Evolutionary conservation across 148 eudicot genomes (phyloP).

Genomic region (Fagopyrum esculentum): DNA sequence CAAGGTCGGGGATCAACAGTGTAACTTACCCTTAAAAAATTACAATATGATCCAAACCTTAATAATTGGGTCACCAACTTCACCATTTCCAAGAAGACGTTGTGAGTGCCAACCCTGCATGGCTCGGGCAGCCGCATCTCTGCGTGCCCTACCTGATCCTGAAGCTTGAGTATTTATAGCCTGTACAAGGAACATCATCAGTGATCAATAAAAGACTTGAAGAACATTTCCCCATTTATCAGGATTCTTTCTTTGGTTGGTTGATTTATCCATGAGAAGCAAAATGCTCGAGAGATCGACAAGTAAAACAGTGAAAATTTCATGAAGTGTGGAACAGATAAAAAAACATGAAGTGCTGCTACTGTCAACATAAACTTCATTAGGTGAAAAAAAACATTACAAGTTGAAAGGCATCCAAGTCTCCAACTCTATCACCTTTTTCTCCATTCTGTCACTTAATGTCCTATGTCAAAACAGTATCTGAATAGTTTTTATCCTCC

Average conservation of each 20-base stretch:
- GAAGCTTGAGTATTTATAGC: constrained; percentile 27
- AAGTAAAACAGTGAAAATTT: background rate
- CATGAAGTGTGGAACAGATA: background rate
- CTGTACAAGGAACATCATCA: constrained; percentile 22
- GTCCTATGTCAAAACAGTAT: too few relatives aligned
- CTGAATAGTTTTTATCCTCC: too few relatives aligned
- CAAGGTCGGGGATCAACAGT: too few relatives aligned
- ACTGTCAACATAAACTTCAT: background rate
- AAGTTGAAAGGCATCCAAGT: background rate
- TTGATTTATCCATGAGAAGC: constrained; percentile 1
- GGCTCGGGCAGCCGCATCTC: constrained; percentile 57
- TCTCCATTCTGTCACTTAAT: too few relatives aligned
- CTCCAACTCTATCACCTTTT: too few relatives aligned
- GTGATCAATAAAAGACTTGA: background rate
- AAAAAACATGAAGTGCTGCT: background rate
- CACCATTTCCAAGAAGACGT: constrained; percentile 74
- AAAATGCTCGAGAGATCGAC: background rate
- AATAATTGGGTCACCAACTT: constrained; percentile 67
- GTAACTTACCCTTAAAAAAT: too few relatives aligned
- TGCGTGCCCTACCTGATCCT: constrained; percentile 57
- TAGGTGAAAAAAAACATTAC: too few relatives aligned
- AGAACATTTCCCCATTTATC: background rate
- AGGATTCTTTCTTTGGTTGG: background rate
- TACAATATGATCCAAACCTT: constrained; percentile 29
- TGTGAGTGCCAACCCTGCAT: constrained; percentile 80